These are phyloP conservation scores for Pezicula radicicola DNA, from an alignment of 2,329 filamentous ascomycete species.

Conservation along the genomic window DNA sequence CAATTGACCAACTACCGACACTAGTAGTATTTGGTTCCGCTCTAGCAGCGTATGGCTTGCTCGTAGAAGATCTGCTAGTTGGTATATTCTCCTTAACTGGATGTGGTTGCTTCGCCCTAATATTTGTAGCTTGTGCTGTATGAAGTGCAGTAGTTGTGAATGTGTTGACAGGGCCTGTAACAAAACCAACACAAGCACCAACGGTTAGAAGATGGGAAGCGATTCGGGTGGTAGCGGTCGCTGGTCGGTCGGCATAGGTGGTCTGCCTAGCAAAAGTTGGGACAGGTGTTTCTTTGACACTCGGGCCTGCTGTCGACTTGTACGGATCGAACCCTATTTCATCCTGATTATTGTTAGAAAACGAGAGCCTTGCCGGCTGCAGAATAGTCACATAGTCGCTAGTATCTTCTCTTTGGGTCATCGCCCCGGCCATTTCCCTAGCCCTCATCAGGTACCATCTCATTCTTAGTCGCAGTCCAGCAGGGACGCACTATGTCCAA, in stretches of 20 bases:
- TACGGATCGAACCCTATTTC: not conserved
- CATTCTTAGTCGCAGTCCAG: constrained; percentile 19
- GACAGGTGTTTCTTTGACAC: not conserved
- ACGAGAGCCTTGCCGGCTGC: not conserved
- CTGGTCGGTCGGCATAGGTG: not conserved
- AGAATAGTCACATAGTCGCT: not conserved
- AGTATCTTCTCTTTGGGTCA: not conserved
- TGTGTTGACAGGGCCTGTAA: too few relatives aligned
- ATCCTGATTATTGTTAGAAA: not conserved
- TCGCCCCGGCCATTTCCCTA: not conserved
- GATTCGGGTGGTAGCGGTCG: too few relatives aligned
- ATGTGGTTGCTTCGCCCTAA: too few relatives aligned
- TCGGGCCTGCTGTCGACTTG: not conserved
- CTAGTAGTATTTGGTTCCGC: constrained; percentile 1
- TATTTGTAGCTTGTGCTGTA: too few relatives aligned
- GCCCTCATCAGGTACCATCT: constrained; percentile 14
- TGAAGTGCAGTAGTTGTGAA: too few relatives aligned
- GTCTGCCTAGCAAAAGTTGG: not conserved
- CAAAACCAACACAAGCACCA: too few relatives aligned
- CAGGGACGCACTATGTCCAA: too few relatives aligned
- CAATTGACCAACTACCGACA: constrained; percentile 6
- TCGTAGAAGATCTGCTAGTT: constrained; percentile 9
- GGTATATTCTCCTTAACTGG: too few relatives aligned
- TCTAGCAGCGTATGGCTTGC: constrained; percentile 12
- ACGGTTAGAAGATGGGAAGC: too few relatives aligned